phyloP scores from a whole-genome alignment of 2,329 filamentous ascomycete species.

The Botrytis medusae region DNA sequence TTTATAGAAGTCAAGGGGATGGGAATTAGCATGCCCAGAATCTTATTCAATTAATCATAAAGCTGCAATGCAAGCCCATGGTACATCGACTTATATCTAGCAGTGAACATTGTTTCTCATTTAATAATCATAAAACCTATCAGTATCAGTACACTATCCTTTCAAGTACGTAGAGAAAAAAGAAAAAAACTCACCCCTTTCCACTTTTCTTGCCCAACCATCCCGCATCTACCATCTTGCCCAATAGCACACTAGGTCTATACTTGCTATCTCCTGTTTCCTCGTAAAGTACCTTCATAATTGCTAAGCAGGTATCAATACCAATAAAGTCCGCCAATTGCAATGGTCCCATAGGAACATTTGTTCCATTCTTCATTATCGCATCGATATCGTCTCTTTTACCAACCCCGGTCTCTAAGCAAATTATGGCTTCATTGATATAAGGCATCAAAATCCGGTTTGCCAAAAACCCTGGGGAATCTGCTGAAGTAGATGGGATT shows the following conservation, averaged over 20 bases:
- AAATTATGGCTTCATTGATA: conserved; percentile 97
- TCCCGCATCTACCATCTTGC: conserved; percentile 96
- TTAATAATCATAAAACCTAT: conserved; percentile 41
- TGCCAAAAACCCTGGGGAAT: conserved; percentile 90
- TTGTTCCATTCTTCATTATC: conserved; percentile 99
- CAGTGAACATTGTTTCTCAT: background rate
- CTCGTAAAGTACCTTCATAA: conserved; percentile 91
- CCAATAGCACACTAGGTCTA: conserved; percentile 79
- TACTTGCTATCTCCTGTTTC: conserved; percentile 98
- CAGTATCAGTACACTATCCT: conserved; percentile 26
- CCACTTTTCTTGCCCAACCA: conserved; percentile 98
- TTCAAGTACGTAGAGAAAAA: background rate
- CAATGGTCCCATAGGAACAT: conserved; percentile 96
- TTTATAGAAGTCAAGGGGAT: background rate
- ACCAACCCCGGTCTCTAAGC: conserved; percentile 89
- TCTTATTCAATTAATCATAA: background rate
- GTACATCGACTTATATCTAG: background rate
- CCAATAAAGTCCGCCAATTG: conserved; percentile 96
- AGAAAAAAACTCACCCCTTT: conserved; percentile 60
- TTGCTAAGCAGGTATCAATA: conserved; percentile 90
- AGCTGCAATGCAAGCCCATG: background rate
- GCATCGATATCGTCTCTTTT: conserved; percentile 87
- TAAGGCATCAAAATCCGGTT: conserved; percentile 99
- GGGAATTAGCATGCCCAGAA: background rate
- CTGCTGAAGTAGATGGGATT: conserved; percentile 80